phyloP scores from a whole-genome alignment of 495 filamentous ascomycete genomes.

The Glarea lozoyensis region DNA sequence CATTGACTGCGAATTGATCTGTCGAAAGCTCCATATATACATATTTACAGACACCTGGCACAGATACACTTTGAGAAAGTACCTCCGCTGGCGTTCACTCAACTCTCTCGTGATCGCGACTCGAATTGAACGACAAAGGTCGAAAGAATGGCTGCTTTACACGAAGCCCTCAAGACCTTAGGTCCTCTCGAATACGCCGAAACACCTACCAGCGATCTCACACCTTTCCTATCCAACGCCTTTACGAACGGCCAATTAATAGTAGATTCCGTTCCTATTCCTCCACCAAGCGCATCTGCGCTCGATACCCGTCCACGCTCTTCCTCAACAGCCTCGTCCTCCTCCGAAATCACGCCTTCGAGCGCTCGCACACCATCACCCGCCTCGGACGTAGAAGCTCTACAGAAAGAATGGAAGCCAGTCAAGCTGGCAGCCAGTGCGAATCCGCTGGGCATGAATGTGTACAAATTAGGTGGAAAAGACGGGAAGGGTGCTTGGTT shows the following conservation, averaged over 20 bases:
- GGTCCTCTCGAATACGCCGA: slow-evolving; percentile 57
- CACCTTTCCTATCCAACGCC: slow-evolving; percentile 45
- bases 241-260: slow-evolving; percentile 60
- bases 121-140: too few species aligned
- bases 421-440: slow-evolving; percentile 60
- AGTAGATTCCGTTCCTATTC: slow-evolving; percentile 63
- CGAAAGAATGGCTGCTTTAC: slow-evolving; percentile 53
- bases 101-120: neutral
- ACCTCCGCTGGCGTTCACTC: neutral
- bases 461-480: slow-evolving; percentile 71
- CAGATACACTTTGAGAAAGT: neutral
- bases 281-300: slow-evolving; percentile 1
- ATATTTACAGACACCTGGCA: too few species aligned
- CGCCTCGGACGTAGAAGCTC: slow-evolving; percentile 29
- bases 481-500: slow-evolving; percentile 90
- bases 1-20: too few species aligned
- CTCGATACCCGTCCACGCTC: slow-evolving; percentile 27
- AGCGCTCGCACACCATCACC: slow-evolving; percentile 40
- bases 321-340: slow-evolving; percentile 29
- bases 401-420: slow-evolving; percentile 83
- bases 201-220: slow-evolving; percentile 43
- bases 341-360: slow-evolving; percentile 41
- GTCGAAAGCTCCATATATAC: too few species aligned
- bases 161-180: slow-evolving; percentile 69
- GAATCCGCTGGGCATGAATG: slow-evolving; percentile 64